Base-by-base conservation (phyloP, 2,329 filamentous ascomycete genomes). In the Akanthomyces dipterigenus region DNA sequence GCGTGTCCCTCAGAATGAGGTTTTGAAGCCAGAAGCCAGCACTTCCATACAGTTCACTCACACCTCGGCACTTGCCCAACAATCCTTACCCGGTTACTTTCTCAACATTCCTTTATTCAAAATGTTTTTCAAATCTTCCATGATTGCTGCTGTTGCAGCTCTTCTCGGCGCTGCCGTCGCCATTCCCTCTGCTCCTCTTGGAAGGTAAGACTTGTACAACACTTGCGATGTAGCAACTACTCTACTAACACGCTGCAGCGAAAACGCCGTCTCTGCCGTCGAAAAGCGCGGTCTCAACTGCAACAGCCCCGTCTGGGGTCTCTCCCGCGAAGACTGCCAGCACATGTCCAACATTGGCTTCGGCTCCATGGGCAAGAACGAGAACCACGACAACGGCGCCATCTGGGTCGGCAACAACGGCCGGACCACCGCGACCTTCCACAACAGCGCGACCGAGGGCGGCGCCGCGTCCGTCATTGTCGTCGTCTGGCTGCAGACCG, bases 371-470 rank as follows among this genome's bases (percentile, higher is more conserved):
- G 70, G 70, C 22, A 55, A 60, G 18, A 72, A 72, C 64, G 22
- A 60, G 9, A 22, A 57, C 9, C 45, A 40, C 18, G 62, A 65
- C 64, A 70, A 67, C 55, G 64, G 63, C 20, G 55, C 61, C 42
- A 71, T 72, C 61, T 73, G 70, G 69, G 67, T 72, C 55, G 71
- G 70, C 58, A 28, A 63, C 16, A 64, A 68, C 16, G 71, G 70
- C 0, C 67, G 65, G 38, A 71, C 69, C 63, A 68, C 55, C 2
- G 69, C 72, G 63, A 68, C 64, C 6, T 72, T 70, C 61, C 65
- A 63, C 49, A 72, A 72, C 65, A 62, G 59, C 26, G 69, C 66
- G 46, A 62, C 46, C 36, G 45, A 54, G 31, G 24, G 43, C n/a
- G 58, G 56, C 1, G 63, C 68, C 11, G 60, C 55, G 3, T 66